Evolutionary conservation across 2,329 filamentous ascomycete genomes (phyloP).

Genomic region (Cladobotryum protrusum): DNA sequence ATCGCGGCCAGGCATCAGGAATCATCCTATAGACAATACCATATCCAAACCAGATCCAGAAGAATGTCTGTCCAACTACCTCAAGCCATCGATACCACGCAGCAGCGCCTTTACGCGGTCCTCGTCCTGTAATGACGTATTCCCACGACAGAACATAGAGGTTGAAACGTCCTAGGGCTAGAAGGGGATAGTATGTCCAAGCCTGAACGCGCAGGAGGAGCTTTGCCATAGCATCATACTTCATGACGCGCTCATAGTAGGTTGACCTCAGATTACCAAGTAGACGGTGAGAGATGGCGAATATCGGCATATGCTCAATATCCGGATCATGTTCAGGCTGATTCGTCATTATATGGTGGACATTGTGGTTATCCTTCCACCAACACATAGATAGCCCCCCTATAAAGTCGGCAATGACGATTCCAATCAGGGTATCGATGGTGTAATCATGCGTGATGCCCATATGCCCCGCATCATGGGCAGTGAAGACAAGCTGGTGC

Average conservation of each 20-base stretch:
- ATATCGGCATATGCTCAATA: conserved; percentile 62
- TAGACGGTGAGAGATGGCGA: conserved; percentile 60
- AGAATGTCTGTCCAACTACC: conserved; percentile 50
- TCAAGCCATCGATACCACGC: conserved; percentile 65
- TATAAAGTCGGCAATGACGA: conserved; percentile 59
- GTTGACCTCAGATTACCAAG: conserved; percentile 57
- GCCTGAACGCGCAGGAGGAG: conserved; percentile 55
- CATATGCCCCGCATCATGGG: conserved; percentile 58
- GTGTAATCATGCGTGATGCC: conserved; percentile 56
- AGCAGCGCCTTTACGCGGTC: conserved; percentile 50
- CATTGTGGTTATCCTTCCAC: conserved; percentile 66
- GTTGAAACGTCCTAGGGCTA: conserved; percentile 65
- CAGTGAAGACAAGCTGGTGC: conserved; percentile 65
- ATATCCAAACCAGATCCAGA: conserved; percentile 63
- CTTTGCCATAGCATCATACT: conserved; percentile 56
- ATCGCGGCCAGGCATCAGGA: conserved; percentile 50
- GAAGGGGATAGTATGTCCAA: conserved; percentile 63
- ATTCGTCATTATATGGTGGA: conserved; percentile 63
- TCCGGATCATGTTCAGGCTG: conserved; percentile 54
- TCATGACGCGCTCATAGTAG: conserved; percentile 60
- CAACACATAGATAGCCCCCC: conserved; percentile 61
- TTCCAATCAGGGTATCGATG: conserved; percentile 52
- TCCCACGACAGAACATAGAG: conserved; percentile 62
- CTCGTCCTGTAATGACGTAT: conserved; percentile 48
- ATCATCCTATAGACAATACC: conserved; percentile 54